Base-by-base conservation (phyloP, 1,139 yeast species). In the Taiozyma sp. region DNA sequence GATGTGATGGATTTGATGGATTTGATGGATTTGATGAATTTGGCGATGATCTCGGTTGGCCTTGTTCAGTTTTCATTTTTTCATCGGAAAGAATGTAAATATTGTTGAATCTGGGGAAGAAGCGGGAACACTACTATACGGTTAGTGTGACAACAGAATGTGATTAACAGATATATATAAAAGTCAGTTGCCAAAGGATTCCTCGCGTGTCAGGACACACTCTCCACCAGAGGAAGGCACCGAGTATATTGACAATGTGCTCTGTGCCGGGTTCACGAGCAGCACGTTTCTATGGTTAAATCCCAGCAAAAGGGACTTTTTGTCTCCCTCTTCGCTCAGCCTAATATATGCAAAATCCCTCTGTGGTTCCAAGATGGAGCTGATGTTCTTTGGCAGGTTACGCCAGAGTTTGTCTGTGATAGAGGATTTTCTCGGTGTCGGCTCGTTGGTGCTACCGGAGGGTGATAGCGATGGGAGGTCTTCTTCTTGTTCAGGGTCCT, bases 291-390 rank as follows among this genome's bases (percentile, higher is more conserved):
- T 61, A 2, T 57, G 59, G 27, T 53, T 56, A 46, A 68, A 59
- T 1, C 68, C 69, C 9, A 65, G 59, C 9, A 45, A 22, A 13
- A 42, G 43, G n/a, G 19, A 39, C 47, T 44, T 48, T 19, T 44
- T 43, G 12, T 48, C 41, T 30, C 43, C 45, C 7, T 48, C 42
- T 10, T 38, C 14, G 7, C 22, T 48, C 62, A 66, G 40, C 19
- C 47, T 51, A 38, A 71, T 60, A 47, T 54, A 69, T 3, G 76
- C 75, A 62, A 66, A 73, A 48, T 72, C 72, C 44, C 77, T 54
- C 47, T 68, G 66, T 2, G 76, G 77, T 46, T 72, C 75, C 24
- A 72, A 52, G 0, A 72, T 69, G 3, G 67, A 61, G 1, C 65
- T 57, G 40, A 66, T 57, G 48, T 63, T 65, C 38, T 58, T 58